Evolutionary conservation across 2,329 filamentous ascomycete genomes (phyloP), one percentile per base, ranked within the genome.

Genomic region (Nigrospora oryzae): DNA sequence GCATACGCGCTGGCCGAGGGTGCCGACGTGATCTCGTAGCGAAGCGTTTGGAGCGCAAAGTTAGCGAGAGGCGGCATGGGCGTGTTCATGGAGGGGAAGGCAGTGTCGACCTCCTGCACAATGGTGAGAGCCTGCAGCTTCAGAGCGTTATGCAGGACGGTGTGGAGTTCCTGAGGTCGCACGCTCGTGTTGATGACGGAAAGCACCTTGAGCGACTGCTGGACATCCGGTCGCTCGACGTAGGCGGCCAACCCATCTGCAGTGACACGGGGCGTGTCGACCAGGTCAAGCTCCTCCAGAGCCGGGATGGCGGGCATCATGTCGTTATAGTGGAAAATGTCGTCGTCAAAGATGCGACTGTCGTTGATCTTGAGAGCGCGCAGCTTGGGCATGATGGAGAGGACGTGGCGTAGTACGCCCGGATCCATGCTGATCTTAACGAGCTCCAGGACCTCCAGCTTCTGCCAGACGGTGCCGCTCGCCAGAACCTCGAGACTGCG

Each of bases 1-100:
- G 71, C 66, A 48, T 79, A 84, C 11, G 81, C 73, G 17, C 80
- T 77, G 1, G 77, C 68, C 4, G 70, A 62, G 0, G 77, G 66
- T 11, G 70, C 70, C 3, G 80, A 74, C 11, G 79, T 84, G 59
- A 97, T 86, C 64, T 96, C 91, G 60, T 83, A 96, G 54, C 91
- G 84, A 13, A 97, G 69, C 3, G 79, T 84, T 52, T 73, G 69
- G 16, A 97, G 75, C 14, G 82, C 83, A 44, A 67, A 70, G 3
- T 88, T 94, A 7, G 75, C 64, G 42, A 96, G 68, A 0, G 81
- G 79, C 1, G 81, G 83, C 2, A 84, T 62, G 44, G 71, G 63
- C 15, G 62, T 66, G 1, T 67, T 63, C 14, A 67, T 63, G n/a
- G 65, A 58, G 4, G 73, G 71, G 53, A 82, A 73, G 2, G 73